Conservation (phyloP, 257 asterid genomes). For the Paulownia fortunei region DNA sequence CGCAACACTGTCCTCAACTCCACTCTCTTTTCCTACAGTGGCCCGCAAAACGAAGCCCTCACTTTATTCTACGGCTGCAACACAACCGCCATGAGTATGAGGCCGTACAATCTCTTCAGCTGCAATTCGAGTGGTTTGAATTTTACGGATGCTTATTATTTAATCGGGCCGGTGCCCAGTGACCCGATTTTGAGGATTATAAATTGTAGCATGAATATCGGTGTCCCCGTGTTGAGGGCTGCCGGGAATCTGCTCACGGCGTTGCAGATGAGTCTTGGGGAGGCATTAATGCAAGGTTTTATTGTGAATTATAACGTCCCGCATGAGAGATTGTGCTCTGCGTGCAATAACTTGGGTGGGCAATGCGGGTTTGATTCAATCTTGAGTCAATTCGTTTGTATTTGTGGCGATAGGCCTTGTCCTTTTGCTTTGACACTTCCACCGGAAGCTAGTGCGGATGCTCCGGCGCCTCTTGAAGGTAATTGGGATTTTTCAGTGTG, state of each 20-base stretch:
- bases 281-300: conserved; percentile 67
- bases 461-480: conserved; percentile 32
- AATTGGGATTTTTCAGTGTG: not conserved
- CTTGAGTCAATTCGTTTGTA: conserved; percentile 49
- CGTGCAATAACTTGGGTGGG: conserved; percentile 56
- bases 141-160: conserved; percentile 44
- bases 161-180: conserved; percentile 56
- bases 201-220: conserved; percentile 40
- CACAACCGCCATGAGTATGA: conserved; percentile 27
- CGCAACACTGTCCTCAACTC: conserved; percentile 43
- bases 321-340: conserved; percentile 47
- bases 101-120: conserved; percentile 50
- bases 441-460: conserved; percentile 34
- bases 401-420: conserved; percentile 58
- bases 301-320: conserved; percentile 58
- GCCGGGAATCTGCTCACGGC: conserved; percentile 39
- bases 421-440: conserved; percentile 38
- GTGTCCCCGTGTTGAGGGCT: conserved; percentile 48
- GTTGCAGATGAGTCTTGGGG: conserved; percentile 33
- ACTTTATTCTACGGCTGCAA: conserved; percentile 64
- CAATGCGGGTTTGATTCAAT: conserved; percentile 63
- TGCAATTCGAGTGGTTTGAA: conserved; percentile 39
- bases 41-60: conserved; percentile 41
- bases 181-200: conserved; percentile 50
- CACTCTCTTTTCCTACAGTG: conserved; percentile 31